Evolutionary conservation across 2,329 filamentous ascomycete species (phyloP).

Genomic region (Cercospora beticola): DNA sequence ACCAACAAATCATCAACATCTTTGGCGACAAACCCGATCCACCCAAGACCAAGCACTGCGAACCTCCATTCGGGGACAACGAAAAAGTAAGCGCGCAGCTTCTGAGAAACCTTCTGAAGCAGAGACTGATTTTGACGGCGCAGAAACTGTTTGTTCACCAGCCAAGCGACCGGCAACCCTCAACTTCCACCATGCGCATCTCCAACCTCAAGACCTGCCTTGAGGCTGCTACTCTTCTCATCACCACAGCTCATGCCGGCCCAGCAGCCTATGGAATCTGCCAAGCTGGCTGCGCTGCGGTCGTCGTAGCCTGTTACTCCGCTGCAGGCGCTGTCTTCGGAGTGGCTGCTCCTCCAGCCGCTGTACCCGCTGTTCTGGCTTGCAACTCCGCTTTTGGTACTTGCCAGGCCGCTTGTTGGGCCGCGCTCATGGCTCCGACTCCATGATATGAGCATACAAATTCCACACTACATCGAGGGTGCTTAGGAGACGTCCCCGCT

Average conservation of each 20-base stretch:
- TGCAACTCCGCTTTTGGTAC: slow-evolving; percentile 50
- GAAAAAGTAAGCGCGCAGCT: not conserved
- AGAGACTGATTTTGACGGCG: not conserved
- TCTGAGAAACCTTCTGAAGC: not conserved
- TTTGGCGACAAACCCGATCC: not conserved
- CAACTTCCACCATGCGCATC: not conserved
- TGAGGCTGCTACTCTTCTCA: not conserved
- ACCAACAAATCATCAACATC: not conserved
- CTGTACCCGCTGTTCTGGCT: slow-evolving; percentile 45
- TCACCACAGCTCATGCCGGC: slow-evolving; percentile 29
- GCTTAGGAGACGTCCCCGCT: too few relatives aligned
- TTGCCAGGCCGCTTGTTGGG: slow-evolving; percentile 50
- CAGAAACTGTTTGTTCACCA: not conserved
- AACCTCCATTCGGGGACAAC: not conserved
- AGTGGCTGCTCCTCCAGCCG: slow-evolving; percentile 37
- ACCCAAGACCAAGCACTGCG: not conserved
- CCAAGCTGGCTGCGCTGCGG: slow-evolving; percentile 48
- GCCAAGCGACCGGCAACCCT: not conserved
- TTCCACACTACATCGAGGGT: too few relatives aligned
- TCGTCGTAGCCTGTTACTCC: slow-evolving; percentile 50
- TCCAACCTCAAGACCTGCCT: not conserved
- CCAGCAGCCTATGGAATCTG: slow-evolving; percentile 47
- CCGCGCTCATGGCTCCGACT: slow-evolving; percentile 20
- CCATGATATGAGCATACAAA: not conserved
- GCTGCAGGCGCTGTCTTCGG: slow-evolving; percentile 48